A percentile compares a stretch with the other conserved stretches of the same genome.
phyloP scores from a whole-genome alignment of 2,329 filamentous ascomycete genomes.

The Penicillium capsulatum region DNA sequence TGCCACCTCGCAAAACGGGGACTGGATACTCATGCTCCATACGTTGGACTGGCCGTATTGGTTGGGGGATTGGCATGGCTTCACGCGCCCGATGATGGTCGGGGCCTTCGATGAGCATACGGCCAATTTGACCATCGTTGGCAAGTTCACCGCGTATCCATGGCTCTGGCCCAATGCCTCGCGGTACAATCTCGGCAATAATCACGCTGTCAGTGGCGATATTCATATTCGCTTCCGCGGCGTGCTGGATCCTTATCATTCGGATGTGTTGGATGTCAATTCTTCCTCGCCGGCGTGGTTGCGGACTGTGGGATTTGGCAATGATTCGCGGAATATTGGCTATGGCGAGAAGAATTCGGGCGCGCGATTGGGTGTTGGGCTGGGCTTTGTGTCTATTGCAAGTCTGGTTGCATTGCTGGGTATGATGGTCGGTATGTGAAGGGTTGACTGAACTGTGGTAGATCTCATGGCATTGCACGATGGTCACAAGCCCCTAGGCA shows the following conservation, averaged over 20 bases:
- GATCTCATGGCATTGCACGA: no score
- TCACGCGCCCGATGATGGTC: not conserved
- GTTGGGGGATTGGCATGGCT: no score
- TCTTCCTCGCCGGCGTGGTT: conserved; percentile 4
- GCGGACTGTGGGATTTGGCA: conserved; percentile 7
- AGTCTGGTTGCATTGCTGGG: no score
- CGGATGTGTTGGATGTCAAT: conserved; percentile 4
- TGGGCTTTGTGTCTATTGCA: no score
- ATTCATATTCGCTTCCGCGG: conserved; percentile 1
- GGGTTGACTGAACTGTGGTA: no score
- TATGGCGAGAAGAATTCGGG: not conserved
- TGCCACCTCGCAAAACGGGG: not conserved
- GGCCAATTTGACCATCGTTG: conserved; percentile 3
- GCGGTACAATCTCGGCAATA: no score
- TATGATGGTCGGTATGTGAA: no score
- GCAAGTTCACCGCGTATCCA: not conserved
- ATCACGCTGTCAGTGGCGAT: not conserved
- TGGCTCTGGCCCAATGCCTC: no score
- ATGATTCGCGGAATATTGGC: conserved; percentile 7
- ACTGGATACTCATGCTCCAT: not conserved
- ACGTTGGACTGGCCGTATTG: not conserved
- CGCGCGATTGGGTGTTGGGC: no score
- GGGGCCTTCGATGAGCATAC: conserved; percentile 3
- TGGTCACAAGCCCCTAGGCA: no score
- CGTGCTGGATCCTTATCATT: conserved; percentile 5